Evolutionary conservation across 2,329 filamentous ascomycete species (phyloP), one percentile per base, ranked within the genome.

Genomic region (Curvularia lunata): DNA sequence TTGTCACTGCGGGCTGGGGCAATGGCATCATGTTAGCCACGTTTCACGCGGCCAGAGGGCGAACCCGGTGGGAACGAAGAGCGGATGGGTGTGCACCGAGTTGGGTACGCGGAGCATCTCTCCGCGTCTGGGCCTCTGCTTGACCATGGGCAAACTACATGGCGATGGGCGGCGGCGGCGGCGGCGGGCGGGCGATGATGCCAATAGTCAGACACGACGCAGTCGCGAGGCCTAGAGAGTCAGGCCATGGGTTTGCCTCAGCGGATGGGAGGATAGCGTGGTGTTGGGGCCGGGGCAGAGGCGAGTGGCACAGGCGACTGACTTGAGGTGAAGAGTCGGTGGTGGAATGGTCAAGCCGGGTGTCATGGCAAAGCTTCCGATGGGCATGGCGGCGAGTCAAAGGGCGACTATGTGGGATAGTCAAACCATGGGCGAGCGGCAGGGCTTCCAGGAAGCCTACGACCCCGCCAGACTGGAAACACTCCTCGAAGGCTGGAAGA

Each of bases 401-500:
- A 58, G 38, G 38, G 38, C 49, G 34, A 41, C 49, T 51, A 55
- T 42, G 43, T 40, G 46, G 45, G 48, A 55, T 62, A 52, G 62
- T 57, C 56, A 53, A 65, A 61, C 54, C 54, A 52, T 63, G 58
- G 58, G 55, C 54, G 56, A 56, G 55, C 55, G 57, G 62, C 59
- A 64, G 48, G 42, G 32, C 57, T 63, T 62, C 5, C 30, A 13
- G 2, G 30, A 16, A 32, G 30, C 30, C 30, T 13, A 62, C 62
- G 52, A 63, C 66, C 62, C 70, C 72, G 67, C 64, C 67, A 62
- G 63, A 52, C 51, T 68, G 62, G 64, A 68, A 61, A 62, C 62
- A 47, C 61, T 68, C 57, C 54, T 59, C 59, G 61, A 66, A 66
- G 66, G 69, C 66, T 60, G 55, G 73, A 69, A 70, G 73, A 74